Percentiles rank a stretch among this genome's conserved stretches.
Conservation (phyloP, 2,329 filamentous ascomycete species). For the Aplosporella prunicola region DNA sequence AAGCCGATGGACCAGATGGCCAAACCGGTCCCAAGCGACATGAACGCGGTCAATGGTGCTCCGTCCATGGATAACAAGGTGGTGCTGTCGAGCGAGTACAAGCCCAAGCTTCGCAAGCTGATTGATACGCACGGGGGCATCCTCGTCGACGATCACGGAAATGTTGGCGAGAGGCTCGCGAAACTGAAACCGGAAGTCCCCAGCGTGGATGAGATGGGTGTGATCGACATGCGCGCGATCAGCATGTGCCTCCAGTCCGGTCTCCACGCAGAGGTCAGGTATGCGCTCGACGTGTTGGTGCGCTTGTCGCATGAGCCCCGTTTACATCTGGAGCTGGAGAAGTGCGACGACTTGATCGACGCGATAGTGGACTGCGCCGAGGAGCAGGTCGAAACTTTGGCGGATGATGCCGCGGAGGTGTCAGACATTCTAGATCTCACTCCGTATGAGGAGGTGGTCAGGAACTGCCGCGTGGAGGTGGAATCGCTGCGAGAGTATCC, state of each 20-base stretch:
- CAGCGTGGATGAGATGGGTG: conserved; percentile 64
- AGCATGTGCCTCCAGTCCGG: conserved; percentile 85
- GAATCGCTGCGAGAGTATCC: conserved; percentile 62
- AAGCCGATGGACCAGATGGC: conserved; percentile 18
- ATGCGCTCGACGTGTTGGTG: conserved; percentile 77
- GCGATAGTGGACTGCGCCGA: conserved; percentile 84
- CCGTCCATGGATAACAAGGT: conserved; percentile 8
- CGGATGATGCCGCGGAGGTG: conserved; percentile 73
- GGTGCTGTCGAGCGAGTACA: conserved; percentile 11
- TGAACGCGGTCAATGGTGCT: conserved; percentile 15
- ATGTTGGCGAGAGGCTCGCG: conserved; percentile 57
- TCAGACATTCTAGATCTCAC: conserved; percentile 76
- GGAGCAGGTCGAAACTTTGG: conserved; percentile 75
- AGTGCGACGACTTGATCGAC: conserved; percentile 82
- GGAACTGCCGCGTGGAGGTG: conserved; percentile 67
- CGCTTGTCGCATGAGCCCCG: conserved; percentile 57
- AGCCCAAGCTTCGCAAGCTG: conserved; percentile 34
- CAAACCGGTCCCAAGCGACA: conserved; percentile 10
- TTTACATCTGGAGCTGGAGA: conserved; percentile 57
- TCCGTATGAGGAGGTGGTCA: conserved; percentile 78
- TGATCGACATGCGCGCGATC: conserved; percentile 82
- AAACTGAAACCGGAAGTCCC: conserved; percentile 67
- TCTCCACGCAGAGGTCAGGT: conserved; percentile 77
- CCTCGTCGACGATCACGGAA: conserved; percentile 54
- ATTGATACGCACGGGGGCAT: conserved; percentile 57